Conservation (phyloP, 164 flowering plant genomes). For the Hamamelis virginiana region DNA sequence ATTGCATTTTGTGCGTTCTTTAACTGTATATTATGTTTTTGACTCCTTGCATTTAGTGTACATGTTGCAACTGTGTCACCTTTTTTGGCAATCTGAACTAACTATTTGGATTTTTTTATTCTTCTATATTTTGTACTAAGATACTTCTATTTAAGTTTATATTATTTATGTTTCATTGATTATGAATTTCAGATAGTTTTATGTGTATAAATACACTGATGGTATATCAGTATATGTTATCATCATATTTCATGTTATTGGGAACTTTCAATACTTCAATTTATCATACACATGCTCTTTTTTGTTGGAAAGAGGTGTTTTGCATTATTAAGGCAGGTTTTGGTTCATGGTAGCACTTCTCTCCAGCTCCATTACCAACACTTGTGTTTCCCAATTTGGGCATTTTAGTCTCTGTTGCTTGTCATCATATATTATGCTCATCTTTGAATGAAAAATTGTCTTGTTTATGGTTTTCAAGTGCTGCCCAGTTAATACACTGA, state of each 20-base stretch:
- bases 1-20: conserved; percentile 63
- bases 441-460: too few species aligned
- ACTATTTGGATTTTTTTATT: neutral
- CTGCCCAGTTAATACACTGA: too few species aligned
- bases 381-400: too few species aligned
- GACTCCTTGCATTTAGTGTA: too few species aligned
- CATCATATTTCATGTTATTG: neutral
- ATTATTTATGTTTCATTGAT: too few species aligned
- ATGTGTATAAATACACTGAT: neutral
- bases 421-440: too few species aligned
- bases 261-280: neutral
- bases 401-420: too few species aligned
- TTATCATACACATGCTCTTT: neutral
- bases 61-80: too few species aligned
- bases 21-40: neutral
- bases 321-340: neutral
- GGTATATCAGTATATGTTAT: neutral
- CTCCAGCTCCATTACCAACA: too few species aligned
- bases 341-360: neutral
- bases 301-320: neutral
- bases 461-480: too few species aligned
- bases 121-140: neutral
- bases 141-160: neutral
- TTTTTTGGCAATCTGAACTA: neutral
- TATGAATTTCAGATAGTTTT: neutral